A percentile compares a stretch with the other conserved stretches of the same genome.
Conservation (phyloP, 2,329 filamentous ascomycete species). For the Colletotrichum chrysophilum region DNA sequence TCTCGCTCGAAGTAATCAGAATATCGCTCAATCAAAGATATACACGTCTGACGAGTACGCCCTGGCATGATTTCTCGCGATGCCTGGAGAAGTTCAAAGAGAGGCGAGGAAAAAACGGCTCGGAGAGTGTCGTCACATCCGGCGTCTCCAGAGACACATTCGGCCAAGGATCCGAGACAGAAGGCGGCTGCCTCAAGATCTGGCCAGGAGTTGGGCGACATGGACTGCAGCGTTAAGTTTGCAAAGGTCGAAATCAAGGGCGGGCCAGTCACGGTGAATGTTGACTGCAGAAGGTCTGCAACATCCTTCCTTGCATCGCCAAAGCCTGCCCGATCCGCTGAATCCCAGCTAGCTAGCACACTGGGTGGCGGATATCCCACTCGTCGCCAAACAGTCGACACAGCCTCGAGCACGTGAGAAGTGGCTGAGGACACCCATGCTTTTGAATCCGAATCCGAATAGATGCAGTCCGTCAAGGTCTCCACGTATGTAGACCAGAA, state of each 20-base stretch:
- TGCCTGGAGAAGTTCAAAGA: constrained; percentile 61
- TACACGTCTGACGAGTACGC: constrained; percentile 69
- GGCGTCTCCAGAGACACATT: constrained; percentile 65
- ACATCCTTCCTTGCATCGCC: constrained; percentile 78
- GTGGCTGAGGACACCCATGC: constrained; percentile 65
- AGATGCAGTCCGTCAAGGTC: constrained; percentile 64
- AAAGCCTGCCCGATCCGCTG: constrained; percentile 70
- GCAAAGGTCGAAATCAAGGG: constrained; percentile 63
- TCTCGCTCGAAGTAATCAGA: constrained; percentile 79
- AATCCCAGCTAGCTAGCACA: constrained; percentile 70
- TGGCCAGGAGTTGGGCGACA: constrained; percentile 56
- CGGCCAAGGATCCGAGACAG: constrained; percentile 70
- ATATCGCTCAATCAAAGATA: constrained; percentile 74
- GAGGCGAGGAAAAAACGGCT: constrained; percentile 64
- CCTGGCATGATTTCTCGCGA: constrained; percentile 59
- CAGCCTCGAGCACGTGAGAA: constrained; percentile 64
- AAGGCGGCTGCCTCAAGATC: constrained; percentile 66
- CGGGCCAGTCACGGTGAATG: constrained; percentile 66
- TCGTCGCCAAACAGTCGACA: constrained; percentile 72
- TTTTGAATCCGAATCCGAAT: constrained; percentile 49
- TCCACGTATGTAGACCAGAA: constrained; percentile 84
- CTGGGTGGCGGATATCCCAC: constrained; percentile 69
- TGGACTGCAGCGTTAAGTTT: constrained; percentile 55
- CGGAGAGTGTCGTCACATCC: constrained; percentile 63
- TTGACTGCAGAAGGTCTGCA: constrained; percentile 76